Base-by-base conservation (phyloP, 1,284 basidiomycete species). In the Caloboletus inedulis region DNA sequence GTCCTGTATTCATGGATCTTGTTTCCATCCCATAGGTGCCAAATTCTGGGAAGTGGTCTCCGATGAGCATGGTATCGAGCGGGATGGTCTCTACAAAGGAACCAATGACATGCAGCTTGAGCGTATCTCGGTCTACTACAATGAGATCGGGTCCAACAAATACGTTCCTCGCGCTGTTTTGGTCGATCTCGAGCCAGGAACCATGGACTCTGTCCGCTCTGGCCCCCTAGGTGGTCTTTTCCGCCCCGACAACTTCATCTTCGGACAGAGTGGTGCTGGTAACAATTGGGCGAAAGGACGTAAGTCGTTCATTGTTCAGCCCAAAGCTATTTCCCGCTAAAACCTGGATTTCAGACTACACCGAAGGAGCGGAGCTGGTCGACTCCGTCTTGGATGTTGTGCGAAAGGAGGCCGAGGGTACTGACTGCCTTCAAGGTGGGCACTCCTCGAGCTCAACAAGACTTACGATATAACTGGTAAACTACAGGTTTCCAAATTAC, bases 41-140 rank as follows among this genome's bases (percentile, higher is more conserved):
- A 97, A 97, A 77, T 98, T 98, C 87, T 98, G 94, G 95, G 94
- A 90, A 75, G 94, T 93, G 65, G 86, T 98, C 70, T 95, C 93
- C 56, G 94, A 98, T 73, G 95, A 98, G 80, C 95, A 98, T 74
- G 93, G 93, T 69, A 94, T 98, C 73, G 91, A 91, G 74, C 80
- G 79, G 72, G 90, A 94, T 78, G 94, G 94, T 76, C 74, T 81
- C 57, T 98, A 98, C 85, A 88, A 89, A 75, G 96, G 96, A 68
- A 93, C 74, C 73, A 89, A 89, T 71, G 94, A 98, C 76, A 85
- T 94, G 64, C 96, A 98, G 78, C 89, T 98, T 64, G 96, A 98
- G 77, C 90, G 94, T 65, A 97, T 98, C 78, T 91, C 89, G 66
- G 93, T 95, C 61, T 96, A 95, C 81, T 96, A 93, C 78, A 94